Evolutionary conservation across 2,329 filamentous ascomycete species (phyloP), one percentile per base, ranked within the genome.

Genomic region (Nemania sp.): DNA sequence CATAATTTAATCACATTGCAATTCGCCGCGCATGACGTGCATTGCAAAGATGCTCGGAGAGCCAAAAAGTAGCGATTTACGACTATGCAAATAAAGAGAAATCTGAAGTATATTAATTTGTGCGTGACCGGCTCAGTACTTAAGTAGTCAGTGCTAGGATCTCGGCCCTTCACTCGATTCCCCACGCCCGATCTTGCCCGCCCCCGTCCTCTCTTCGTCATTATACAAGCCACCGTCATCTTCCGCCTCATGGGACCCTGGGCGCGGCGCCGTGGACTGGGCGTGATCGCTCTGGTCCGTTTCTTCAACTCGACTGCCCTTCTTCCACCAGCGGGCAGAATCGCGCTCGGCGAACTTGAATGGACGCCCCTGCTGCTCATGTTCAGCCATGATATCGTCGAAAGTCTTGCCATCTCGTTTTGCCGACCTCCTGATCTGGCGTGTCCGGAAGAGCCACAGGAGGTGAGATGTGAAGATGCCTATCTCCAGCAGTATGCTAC

Each of bases 401-500:
- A 87, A 83, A 0, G 79, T 82, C 69, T 79, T 81, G 1, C 81
- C 82, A 3, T 77, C 71, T 5, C 73, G 73, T 62, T 82, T 82
- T 3, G 85, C 85, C 63, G 80, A 78, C 58, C 74, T 78, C 13
- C 83, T 79, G 39, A 86, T 70, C 52, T 76, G 74, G 18, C 83
- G 79, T 4, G 85, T 83, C 20, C 84, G 82, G 64, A 82, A 73
- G 2, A 83, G 74, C 86, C 86, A 89, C 57, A 86, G 75, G 10
- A 82, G 72, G 65, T 89, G 86, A 12, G 81, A 86, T 21, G 74
- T 49, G 67, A 87, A 86, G 57, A 89, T 87, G 11, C 85, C 86
- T 6, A 80, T 72, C 69, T 89, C 87, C 12, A 89, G 77, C 2
- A 81, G 45, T 57, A 85, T 78, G 61, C 84, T 86, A 59, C 20